Base-by-base conservation (phyloP, 2,329 filamentous ascomycete species). In the Chaetomiaceae sp. region DNA sequence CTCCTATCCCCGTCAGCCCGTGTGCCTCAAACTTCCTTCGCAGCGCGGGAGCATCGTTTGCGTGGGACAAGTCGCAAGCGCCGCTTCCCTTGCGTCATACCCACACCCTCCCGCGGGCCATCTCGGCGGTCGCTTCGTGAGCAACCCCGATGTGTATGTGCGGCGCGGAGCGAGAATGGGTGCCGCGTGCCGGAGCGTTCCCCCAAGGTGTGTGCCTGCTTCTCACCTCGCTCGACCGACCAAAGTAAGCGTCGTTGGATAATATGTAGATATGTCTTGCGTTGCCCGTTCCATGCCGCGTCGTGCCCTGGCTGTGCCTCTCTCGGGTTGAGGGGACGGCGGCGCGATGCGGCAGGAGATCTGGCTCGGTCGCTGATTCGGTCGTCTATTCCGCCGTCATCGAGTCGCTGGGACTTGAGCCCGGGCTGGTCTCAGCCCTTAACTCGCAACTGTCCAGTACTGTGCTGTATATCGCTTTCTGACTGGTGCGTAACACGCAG, bases 261-360 rank as follows among this genome's bases (percentile, higher is more conserved):
- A n/a, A n/a, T n/a, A n/a, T n/a, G n/a, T n/a, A n/a, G n/a, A n/a
- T n/a, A n/a, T n/a, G n/a, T n/a, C n/a, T n/a, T n/a, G n/a, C n/a
- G n/a, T n/a, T n/a, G n/a, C n/a, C n/a, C n/a, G n/a, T n/a, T n/a
- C 11, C 14, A 22, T 18, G 35, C 19, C 9, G 26, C 26, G n/a
- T 36, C 39, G 38, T 38, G 39, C 38, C 35, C 35, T 20, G 29
- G 1, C 45, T 30, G 40, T 35, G 45, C 45, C 45, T 30, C 35
- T 35, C 24, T 39, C 30, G 30, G n/a, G 22, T 14, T 35, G 35
- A 18, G 17, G 15, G 14, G 32, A n/a, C n/a, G n/a, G n/a, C n/a
- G 36, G 12, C 10, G 27, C 4, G 14, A 19, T 11, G 29, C 24
- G 4, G 29, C 36, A 27, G 27, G 29, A 6, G 14, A 6, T 26